phyloP scores from a whole-genome alignment of 441 rosid genomes.

The Arabidopsis lyrata region DNA sequence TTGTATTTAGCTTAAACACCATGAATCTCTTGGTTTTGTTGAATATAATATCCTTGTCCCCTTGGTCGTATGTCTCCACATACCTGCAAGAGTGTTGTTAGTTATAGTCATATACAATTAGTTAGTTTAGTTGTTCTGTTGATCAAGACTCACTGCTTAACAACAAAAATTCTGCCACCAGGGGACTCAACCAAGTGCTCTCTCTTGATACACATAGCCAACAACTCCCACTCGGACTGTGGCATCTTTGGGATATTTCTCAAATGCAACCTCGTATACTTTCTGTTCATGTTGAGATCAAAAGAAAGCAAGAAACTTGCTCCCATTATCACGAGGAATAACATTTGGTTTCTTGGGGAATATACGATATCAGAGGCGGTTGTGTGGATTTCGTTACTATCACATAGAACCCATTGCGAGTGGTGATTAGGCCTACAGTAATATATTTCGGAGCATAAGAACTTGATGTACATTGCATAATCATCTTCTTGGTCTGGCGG shows the following conservation, averaged over 20 bases:
- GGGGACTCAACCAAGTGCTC: constrained; percentile 5
- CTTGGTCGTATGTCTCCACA: constrained; percentile 17
- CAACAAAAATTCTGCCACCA: not conserved
- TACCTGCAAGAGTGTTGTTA: not conserved
- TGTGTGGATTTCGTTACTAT: not conserved
- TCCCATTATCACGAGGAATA: not conserved
- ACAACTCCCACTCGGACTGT: constrained; percentile 12
- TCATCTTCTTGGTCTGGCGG: not conserved
- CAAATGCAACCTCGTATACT: not conserved
- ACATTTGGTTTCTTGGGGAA: not conserved
- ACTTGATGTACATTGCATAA: not conserved
- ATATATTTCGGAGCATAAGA: not conserved
- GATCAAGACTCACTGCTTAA: not conserved
- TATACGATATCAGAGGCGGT: not conserved
- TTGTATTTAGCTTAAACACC: not conserved
- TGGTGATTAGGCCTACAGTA: not conserved
- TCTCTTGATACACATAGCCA: constrained; percentile 7
- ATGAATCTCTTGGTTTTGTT: constrained; percentile 16
- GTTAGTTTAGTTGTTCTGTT: not conserved
- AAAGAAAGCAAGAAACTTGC: not conserved
- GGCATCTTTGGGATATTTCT: not conserved
- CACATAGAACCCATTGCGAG: not conserved
- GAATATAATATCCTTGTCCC: constrained; percentile 9
- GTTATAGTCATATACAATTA: not conserved
- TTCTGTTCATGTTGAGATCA: not conserved